Evolutionary conservation across 108 stramenopile genomes (phyloP), one percentile per base, ranked within the genome.

Genomic region (Fragilariopsis cylindrus): DNA sequence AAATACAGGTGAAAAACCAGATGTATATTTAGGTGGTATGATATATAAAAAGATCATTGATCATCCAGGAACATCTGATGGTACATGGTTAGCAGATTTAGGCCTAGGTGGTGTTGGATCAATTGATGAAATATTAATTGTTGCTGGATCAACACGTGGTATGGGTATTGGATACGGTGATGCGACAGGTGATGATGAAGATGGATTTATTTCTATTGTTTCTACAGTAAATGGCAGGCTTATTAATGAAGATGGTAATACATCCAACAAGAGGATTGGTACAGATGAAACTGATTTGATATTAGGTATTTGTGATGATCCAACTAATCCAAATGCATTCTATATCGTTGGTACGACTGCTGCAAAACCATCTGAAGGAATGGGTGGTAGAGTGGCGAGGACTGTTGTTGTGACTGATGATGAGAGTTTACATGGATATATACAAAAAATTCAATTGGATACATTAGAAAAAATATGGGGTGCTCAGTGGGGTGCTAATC

Each of bases 231-330:
- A 57, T 18, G 76, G 76, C 12, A 41, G 49, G 48, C 67, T 58
- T 3, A 60, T 49, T 8, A 8, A 45, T 9, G 67, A 44, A 18
- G 16, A 19, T 39, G 67, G 48, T 0, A 48, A 46, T 46, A 50
- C 72, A 5, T 69, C 12, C 58, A 68, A 58, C 21, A 56, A 55
- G 19, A 65, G 77, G 4, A 53, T 73, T 47, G 77, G 77, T 52
- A 72, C 77, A 3, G 49, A 15, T 40, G 52, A 66, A 18, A 57
- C 72, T 57, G 77, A 78, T 72, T 46, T 73, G 16, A 43, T 78
- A n/a, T 53, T 55, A 49, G 71, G 72, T 2, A 6, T 73, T 43
- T 78, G 77, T 44, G 70, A 78, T 39, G 72, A 78, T 69, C 57
- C 65, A 8, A n/a, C 16, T 15, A 72, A 78, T 60, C 57, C 77